Evolutionary conservation across 176 grass and related monocot species (phyloP).

Genomic region (Lolium perenne): DNA sequence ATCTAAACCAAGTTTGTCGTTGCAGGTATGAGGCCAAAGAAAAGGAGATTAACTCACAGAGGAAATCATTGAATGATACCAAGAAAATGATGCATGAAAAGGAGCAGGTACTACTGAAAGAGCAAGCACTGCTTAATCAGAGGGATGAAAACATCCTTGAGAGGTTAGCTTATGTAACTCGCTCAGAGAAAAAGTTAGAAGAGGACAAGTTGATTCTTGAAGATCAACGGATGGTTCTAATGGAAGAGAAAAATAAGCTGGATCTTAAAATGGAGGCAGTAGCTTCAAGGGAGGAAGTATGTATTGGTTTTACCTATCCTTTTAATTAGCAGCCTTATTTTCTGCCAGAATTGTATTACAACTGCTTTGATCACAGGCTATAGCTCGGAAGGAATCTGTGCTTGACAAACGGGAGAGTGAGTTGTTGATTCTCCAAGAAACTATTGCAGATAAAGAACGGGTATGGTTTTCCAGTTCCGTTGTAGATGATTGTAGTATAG

Average conservation of each 20-base stretch:
- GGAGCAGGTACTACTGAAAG: slow-evolving; percentile 63
- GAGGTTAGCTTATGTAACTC: slow-evolving; percentile 61
- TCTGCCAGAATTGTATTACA: slow-evolving; percentile 14
- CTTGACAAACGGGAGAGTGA: slow-evolving; percentile 83
- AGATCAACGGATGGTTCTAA: slow-evolving; percentile 59
- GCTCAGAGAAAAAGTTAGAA: slow-evolving; percentile 66
- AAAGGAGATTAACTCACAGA: slow-evolving; percentile 69
- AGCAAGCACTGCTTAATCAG: slow-evolving; percentile 74
- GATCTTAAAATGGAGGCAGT: slow-evolving; percentile 74
- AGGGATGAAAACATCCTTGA: slow-evolving; percentile 79
- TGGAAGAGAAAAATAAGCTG: slow-evolving; percentile 68
- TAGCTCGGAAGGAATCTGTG: slow-evolving; percentile 67
- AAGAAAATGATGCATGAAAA: slow-evolving; percentile 77
- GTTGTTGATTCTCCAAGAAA: slow-evolving; percentile 83
- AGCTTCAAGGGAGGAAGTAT: slow-evolving; percentile 80
- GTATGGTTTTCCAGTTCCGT: slow-evolving; percentile 42
- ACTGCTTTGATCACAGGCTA: slow-evolving; percentile 54
- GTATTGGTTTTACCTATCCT: slow-evolving; percentile 31
- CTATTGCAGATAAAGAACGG: slow-evolving; percentile 75
- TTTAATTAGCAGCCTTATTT: background rate
- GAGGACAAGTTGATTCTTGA: slow-evolving; percentile 58
- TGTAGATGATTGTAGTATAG: slow-evolving; percentile 24
- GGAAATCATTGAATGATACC: slow-evolving; percentile 68
- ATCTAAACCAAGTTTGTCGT: slow-evolving; percentile 33
- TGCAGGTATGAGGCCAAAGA: slow-evolving; percentile 74